Evolutionary conservation across 1,284 basidiomycete genomes (phyloP).

Genomic region (Sporisorium scitamineum): DNA sequence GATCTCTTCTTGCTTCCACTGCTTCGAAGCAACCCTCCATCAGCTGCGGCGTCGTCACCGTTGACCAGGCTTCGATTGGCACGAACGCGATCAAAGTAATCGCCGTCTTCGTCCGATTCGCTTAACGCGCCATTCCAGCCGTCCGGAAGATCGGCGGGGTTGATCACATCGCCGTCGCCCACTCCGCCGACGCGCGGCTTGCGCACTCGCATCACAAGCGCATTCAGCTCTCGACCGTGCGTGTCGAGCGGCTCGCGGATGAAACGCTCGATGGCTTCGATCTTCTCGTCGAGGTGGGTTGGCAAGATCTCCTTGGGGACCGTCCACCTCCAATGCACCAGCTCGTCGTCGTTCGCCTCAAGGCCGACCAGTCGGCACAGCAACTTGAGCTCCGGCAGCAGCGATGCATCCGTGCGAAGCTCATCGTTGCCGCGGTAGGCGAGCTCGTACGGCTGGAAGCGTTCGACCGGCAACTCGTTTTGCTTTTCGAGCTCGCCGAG

Average conservation of each 20-base stretch:
- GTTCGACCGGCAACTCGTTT: slow-evolving; percentile 39
- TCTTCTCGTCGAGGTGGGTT: slow-evolving; percentile 54
- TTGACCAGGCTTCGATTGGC: slow-evolving; percentile 21
- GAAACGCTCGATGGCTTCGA: slow-evolving; percentile 62
- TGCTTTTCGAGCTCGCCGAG: slow-evolving; percentile 34
- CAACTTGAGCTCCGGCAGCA: slow-evolving; percentile 61
- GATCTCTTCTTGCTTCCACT: slow-evolving; percentile 23
- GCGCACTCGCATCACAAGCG: slow-evolving; percentile 55
- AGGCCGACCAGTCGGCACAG: slow-evolving; percentile 64
- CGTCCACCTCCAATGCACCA: slow-evolving; percentile 58
- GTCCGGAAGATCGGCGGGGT: slow-evolving; percentile 32
- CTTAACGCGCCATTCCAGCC: slow-evolving; percentile 39
- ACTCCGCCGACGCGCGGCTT: slow-evolving; percentile 30
- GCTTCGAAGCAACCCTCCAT: slow-evolving; percentile 30
- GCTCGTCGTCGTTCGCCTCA: slow-evolving; percentile 47
- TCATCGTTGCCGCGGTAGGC: slow-evolving; percentile 49
- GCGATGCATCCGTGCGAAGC: slow-evolving; percentile 53
- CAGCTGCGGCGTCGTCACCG: slow-evolving; percentile 25
- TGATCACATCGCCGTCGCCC: slow-evolving; percentile 9
- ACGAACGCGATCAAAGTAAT: slow-evolving; percentile 46
- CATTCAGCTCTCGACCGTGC: slow-evolving; percentile 41
- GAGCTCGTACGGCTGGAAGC: slow-evolving; percentile 43
- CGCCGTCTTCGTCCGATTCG: slow-evolving; percentile 46
- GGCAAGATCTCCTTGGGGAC: slow-evolving; percentile 56
- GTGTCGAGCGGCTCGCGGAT: slow-evolving; percentile 57